Percentiles rank a stretch among this genome's conserved stretches.
Conservation (phyloP, 805 yeast species). For the Isabelozyma heimii region DNA sequence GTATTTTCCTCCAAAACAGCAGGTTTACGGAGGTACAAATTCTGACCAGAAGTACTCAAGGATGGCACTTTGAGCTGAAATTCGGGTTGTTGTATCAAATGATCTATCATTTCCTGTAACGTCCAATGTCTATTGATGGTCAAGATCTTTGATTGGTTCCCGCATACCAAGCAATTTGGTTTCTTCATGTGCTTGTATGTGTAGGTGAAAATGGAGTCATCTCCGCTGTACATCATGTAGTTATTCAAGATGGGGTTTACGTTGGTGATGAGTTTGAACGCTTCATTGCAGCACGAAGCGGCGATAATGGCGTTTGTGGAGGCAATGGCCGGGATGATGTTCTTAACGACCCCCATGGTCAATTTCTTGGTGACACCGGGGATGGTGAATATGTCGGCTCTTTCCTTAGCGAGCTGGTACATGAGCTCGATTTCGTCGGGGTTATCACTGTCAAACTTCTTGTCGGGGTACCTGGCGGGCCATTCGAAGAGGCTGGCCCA, state of each 20-base stretch:
- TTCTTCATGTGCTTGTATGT: constrained; percentile 63
- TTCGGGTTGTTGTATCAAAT: constrained; percentile 28
- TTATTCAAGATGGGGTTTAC: constrained; percentile 66
- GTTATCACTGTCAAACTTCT: constrained; percentile 63
- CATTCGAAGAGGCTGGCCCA: constrained; percentile 81
- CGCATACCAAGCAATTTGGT: constrained; percentile 76
- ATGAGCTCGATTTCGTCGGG: constrained; percentile 67
- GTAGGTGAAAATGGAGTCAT: constrained; percentile 71
- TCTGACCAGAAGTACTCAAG: constrained; percentile 34
- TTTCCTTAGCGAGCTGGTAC: constrained; percentile 45
- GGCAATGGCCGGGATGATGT: constrained; percentile 91
- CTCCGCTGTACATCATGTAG: constrained; percentile 86
- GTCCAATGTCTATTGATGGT: constrained; percentile 30
- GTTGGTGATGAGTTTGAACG: constrained; percentile 72
- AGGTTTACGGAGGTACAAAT: constrained; percentile 49
- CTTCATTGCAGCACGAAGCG: constrained; percentile 84
- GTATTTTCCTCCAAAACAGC: constrained; percentile 45
- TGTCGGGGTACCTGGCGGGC: constrained; percentile 50
- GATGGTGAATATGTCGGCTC: constrained; percentile 69
- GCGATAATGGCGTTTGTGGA: constrained; percentile 92
- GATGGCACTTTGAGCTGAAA: constrained; percentile 44
- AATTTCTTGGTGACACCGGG: constrained; percentile 70
- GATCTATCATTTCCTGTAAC: constrained; percentile 42
- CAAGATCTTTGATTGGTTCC: constrained; percentile 31
- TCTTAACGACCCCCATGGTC: constrained; percentile 85